Percentiles rank a stretch among this genome's conserved stretches.
phyloP scores from a whole-genome alignment of 2,329 filamentous ascomycete species.

The Nectriaceae sp. region DNA sequence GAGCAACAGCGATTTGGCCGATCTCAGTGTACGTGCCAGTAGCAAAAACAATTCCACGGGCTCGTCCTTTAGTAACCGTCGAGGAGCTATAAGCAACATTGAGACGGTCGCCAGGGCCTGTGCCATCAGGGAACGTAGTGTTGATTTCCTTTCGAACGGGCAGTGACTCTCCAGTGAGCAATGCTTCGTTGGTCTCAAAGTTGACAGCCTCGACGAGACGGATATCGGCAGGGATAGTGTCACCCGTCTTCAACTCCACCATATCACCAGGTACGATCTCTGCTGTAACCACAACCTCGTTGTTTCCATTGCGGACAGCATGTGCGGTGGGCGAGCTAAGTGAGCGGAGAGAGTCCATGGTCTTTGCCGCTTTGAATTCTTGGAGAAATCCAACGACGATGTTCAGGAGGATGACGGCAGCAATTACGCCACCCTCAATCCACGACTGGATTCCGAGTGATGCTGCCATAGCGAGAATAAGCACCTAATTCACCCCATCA shows the following conservation, averaged over 20 bases:
- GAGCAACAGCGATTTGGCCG: conserved; percentile 57
- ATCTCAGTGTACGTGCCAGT: conserved; percentile 65
- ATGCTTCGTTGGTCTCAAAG: conserved; percentile 67
- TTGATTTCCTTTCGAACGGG: conserved; percentile 57
- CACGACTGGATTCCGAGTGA: conserved; percentile 60
- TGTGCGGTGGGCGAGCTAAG: conserved; percentile 47
- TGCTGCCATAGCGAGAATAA: conserved; percentile 59
- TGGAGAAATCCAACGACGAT: conserved; percentile 53
- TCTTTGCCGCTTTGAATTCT: conserved; percentile 50
- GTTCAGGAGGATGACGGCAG: conserved; percentile 59
- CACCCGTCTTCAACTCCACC: conserved; percentile 55
- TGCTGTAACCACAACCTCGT: conserved; percentile 38
- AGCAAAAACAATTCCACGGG: conserved; percentile 60
- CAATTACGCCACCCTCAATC: conserved; percentile 62
- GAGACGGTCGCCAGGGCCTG: conserved; percentile 56
- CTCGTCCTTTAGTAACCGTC: conserved; percentile 62
- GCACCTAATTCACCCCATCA: conserved; percentile 37
- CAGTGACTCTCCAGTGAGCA: conserved; percentile 65
- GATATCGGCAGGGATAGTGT: conserved; percentile 63
- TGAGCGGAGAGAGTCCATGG: conserved; percentile 49
- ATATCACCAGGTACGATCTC: conserved; percentile 61
- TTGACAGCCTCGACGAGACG: conserved; percentile 62
- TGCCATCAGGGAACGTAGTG: conserved; percentile 43
- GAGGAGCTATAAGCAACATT: conserved; percentile 66
- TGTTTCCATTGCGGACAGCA: conserved; percentile 43